Evolutionary conservation across 2,329 filamentous ascomycete genomes (phyloP).

Genomic region (Plectosphaerella plurivora): DNA sequence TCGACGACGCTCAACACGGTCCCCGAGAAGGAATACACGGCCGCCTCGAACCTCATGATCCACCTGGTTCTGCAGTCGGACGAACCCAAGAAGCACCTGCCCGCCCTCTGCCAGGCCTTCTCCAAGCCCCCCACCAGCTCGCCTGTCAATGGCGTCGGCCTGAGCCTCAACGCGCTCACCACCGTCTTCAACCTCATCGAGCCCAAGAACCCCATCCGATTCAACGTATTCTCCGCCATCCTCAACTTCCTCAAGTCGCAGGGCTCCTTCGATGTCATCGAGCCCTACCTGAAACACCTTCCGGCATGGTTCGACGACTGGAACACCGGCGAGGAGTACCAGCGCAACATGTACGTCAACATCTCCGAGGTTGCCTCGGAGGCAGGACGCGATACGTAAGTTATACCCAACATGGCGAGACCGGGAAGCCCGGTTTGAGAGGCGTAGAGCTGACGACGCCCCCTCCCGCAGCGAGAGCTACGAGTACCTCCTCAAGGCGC

Average conservation of each 20-base stretch:
- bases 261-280: slow-evolving; percentile 76
- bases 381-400: slow-evolving; percentile 71
- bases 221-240: slow-evolving; percentile 86
- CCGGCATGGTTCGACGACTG: slow-evolving; percentile 78
- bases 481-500: slow-evolving; percentile 60
- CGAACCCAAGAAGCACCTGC: slow-evolving; percentile 80
- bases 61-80: slow-evolving; percentile 86
- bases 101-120: slow-evolving; percentile 84
- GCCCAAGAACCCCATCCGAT: slow-evolving; percentile 72
- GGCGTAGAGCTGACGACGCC: not conserved
- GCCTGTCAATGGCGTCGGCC: slow-evolving; percentile 74
- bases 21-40: slow-evolving; percentile 94
- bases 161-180: slow-evolving; percentile 86
- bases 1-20: slow-evolving; percentile 74
- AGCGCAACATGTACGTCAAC: slow-evolving; percentile 79
- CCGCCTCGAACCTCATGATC: slow-evolving; percentile 94
- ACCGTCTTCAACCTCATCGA: slow-evolving; percentile 95
- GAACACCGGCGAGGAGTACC: slow-evolving; percentile 76
- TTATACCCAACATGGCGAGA: slow-evolving; percentile 14
- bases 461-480: slow-evolving; percentile 49
- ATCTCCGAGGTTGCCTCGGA: slow-evolving; percentile 78
- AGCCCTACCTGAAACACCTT: slow-evolving; percentile 77
- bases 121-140: slow-evolving; percentile 82
- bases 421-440: not conserved
- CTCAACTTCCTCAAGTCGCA: slow-evolving; percentile 74